Conservation (phyloP, 768 basidiomycete species). For the Hydnomerulius pinastri region DNA sequence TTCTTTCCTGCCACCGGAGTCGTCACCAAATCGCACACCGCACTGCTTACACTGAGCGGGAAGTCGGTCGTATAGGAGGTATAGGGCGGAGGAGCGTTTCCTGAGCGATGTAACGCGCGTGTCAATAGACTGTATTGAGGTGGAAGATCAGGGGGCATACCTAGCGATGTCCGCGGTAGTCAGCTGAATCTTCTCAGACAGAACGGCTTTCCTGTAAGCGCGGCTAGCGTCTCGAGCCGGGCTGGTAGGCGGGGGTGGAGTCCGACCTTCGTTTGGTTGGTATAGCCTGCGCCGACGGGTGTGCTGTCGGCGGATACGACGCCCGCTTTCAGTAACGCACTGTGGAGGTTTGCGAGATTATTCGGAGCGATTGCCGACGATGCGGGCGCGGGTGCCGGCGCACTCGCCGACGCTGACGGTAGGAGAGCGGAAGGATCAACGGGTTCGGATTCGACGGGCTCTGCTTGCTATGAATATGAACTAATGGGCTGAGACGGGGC, state of each 20-base stretch:
- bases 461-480: constrained; percentile 25
- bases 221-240: constrained; percentile 51
- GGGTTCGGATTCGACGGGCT: constrained; percentile 31
- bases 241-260: constrained; percentile 31
- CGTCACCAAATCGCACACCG: constrained; percentile 82
- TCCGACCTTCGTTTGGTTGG: constrained; percentile 30
- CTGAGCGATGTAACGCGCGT: no score
- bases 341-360: constrained; percentile 61
- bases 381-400: constrained; percentile 23
- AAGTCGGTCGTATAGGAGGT: constrained; percentile 74
- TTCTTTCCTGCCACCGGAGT: constrained; percentile 64
- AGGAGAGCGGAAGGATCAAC: constrained; percentile 32
- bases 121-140: no score
- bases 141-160: no score
- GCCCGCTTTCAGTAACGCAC: constrained; percentile 77
- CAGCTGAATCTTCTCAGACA: constrained; percentile 61
- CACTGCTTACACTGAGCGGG: constrained; percentile 92
- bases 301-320: constrained; percentile 61
- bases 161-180: constrained; percentile 69
- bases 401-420: constrained; percentile 24
- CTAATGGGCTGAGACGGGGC: constrained; percentile 35
- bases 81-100: constrained; percentile 56
- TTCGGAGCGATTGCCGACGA: constrained; percentile 23
- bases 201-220: constrained; percentile 60
- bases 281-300: constrained; percentile 49